Base-by-base conservation (phyloP, 2,329 filamentous ascomycete genomes). In the Tolypocladium inflatum region DNA sequence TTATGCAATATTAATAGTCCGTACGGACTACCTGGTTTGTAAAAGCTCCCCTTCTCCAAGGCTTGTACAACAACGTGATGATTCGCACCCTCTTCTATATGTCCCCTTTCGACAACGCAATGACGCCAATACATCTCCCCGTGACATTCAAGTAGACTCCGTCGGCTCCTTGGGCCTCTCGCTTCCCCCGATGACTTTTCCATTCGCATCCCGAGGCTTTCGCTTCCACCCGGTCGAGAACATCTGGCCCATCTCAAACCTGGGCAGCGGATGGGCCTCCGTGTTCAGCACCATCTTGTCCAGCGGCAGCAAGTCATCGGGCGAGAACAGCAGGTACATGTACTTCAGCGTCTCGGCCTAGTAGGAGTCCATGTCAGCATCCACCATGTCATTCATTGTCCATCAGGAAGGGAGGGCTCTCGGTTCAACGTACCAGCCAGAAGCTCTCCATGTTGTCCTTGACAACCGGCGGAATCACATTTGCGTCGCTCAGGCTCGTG, bases 381-480 rank as follows among this genome's bases (percentile, higher is more conserved):
- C 26, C 13, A n/a, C 42, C 21, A 7, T 15, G 19, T 8, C 48
- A 15, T 21, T 8, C 48, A 15, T 21, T 35, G 48, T 19, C 17
- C 8, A 4, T 33, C 26, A 26, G 4, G n/a, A 13, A 19, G 17
- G 35, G 8, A 7, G 21, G 35, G 17, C 7, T 37, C n/a, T 10
- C 11, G 19, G 50, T 8, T 7, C 42, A 37, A 77, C 87, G 76
- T 75, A 90, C 88, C 78, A 99, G 83, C 94, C 94, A 99, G 76
- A 97, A 97, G 70, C 91, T 95, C 76, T 99, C 94, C 93, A 99
- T 97, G 66, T 97, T 97, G 73, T 99, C 93, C 60, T 85, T 80
- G 52, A 78, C 76, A 17, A 77, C 72, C 0, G 91, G 85, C 23
- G 92, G 91, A 11, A 94, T 74, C 6, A 74, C 73, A 63, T 87